A percentile compares a stretch with the other conserved stretches of the same genome.
Conservation (phyloP, 306 rosid species). For the Acacia acuminata region DNA sequence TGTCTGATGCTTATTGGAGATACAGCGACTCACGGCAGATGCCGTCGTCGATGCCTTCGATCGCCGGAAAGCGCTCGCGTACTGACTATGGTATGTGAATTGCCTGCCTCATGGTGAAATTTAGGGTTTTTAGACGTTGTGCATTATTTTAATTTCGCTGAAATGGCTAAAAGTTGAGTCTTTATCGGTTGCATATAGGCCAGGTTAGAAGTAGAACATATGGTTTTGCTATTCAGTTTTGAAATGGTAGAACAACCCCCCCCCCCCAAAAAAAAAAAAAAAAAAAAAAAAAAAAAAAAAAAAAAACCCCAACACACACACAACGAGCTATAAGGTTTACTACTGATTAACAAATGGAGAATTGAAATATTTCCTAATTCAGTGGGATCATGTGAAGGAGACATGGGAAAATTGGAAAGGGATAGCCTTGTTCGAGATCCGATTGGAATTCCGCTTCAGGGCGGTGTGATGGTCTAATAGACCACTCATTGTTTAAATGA, state of each 20-base stretch:
- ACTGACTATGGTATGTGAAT: conserved; percentile 64
- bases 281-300: too few relatives aligned
- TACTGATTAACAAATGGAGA: not conserved
- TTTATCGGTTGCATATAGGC: not conserved
- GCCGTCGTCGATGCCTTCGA: conserved; percentile 51
- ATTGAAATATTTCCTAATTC: not conserved
- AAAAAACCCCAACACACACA: too few relatives aligned
- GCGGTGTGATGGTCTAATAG: not conserved
- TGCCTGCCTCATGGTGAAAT: not conserved
- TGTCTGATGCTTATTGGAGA: conserved; percentile 96
- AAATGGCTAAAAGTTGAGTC: not conserved
- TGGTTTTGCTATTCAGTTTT: conserved; percentile 8
- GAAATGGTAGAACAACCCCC: not conserved
- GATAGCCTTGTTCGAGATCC: not conserved
- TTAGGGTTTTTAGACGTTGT: conserved; percentile 27
- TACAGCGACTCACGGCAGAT: conserved; percentile 73
- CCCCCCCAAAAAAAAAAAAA: too few relatives aligned
- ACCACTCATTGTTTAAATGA: not conserved
- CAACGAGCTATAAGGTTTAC: not conserved
- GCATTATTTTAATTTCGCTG: not conserved
- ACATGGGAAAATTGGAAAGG: not conserved
- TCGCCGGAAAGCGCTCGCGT: conserved; percentile 85
- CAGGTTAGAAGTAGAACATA: not conserved
- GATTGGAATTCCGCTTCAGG: not conserved
- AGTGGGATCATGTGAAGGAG: not conserved